Percentiles rank a stretch among this genome's conserved stretches.
These are phyloP conservation scores for Annulohypoxylon moriforme DNA, from an alignment of 495 filamentous ascomycete genomes.

Conservation along the genomic window DNA sequence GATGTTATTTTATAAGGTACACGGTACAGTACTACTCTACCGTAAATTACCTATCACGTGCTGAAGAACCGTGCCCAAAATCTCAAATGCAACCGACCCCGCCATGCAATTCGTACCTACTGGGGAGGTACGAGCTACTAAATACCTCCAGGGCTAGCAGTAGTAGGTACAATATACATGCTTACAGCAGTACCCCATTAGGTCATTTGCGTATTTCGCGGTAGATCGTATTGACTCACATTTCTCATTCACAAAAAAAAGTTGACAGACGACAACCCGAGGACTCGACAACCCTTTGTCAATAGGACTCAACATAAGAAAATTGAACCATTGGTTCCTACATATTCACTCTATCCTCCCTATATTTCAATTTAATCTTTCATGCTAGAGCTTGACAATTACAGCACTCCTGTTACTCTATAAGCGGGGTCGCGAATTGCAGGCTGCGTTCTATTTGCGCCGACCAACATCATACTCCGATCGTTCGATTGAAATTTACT, in stretches of 20 bases:
- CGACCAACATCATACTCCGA: constrained; percentile 7
- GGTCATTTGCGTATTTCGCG: constrained; percentile 20
- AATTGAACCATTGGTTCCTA: neutral
- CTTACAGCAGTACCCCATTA: neutral
- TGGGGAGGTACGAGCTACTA: constrained; percentile 6
- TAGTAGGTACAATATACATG: constrained; percentile 17
- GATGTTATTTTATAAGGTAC: neutral
- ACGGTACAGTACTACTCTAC: constrained; percentile 1
- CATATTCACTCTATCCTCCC: neutral
- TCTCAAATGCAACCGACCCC: constrained; percentile 36
- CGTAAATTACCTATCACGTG: constrained; percentile 38
- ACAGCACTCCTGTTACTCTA: neutral
- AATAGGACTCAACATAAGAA: neutral
- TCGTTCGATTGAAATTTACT: constrained; percentile 9
- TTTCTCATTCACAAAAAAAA: constrained; percentile 15
- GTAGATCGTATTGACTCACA: constrained; percentile 29
- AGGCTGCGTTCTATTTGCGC: constrained; percentile 22
- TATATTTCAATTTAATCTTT: neutral
- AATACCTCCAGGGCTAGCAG: no score
- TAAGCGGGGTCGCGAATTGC: neutral
- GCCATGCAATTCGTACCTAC: constrained; percentile 16
- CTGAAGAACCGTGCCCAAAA: constrained; percentile 19
- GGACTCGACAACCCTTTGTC: neutral
- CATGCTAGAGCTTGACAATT: neutral
- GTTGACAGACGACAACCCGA: neutral